phyloP scores from a whole-genome alignment of 2,329 filamentous ascomycete species.

The Onygenales sp. region DNA sequence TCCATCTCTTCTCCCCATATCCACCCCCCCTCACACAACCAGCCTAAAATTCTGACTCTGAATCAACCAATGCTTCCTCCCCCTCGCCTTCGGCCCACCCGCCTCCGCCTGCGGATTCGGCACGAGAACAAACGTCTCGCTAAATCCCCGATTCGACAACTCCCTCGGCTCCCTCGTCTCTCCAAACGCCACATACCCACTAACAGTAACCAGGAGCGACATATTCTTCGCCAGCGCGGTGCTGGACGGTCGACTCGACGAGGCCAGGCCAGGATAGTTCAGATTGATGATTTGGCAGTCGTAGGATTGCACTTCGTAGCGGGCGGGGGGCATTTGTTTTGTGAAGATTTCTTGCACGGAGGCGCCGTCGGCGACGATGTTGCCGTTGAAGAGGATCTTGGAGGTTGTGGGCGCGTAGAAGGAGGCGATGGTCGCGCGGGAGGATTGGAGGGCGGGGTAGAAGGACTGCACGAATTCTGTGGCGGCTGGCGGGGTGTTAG shows the following conservation, averaged over 20 bases:
- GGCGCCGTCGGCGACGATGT: conserved; percentile 49
- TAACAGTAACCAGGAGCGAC: conserved; percentile 63
- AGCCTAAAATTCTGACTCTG: conserved; percentile 63
- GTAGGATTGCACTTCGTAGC: conserved; percentile 65
- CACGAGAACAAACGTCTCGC: conserved; percentile 71
- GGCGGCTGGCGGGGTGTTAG: conserved; percentile 44
- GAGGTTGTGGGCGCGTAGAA: conserved; percentile 59
- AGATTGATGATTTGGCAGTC: conserved; percentile 72
- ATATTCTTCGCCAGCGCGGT: conserved; percentile 46
- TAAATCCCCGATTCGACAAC: conserved; percentile 59
- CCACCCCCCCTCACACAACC: conserved; percentile 29
- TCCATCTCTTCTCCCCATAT: neutral
- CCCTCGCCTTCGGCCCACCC: conserved; percentile 44
- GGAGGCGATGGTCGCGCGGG: conserved; percentile 46
- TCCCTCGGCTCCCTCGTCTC: conserved; percentile 43
- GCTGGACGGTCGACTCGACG: conserved; percentile 19
- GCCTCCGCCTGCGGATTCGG: conserved; percentile 50
- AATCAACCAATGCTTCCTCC: conserved; percentile 53
- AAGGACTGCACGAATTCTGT: conserved; percentile 63
- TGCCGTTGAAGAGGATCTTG: conserved; percentile 74
- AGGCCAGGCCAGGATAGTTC: conserved; percentile 42
- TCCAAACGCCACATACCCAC: conserved; percentile 61
- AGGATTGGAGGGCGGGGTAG: conserved; percentile 62
- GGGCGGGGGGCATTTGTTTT: conserved; percentile 51
- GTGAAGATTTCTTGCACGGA: conserved; percentile 62